A percentile compares a stretch with the other conserved stretches of the same genome.
Conservation (phyloP, 2,329 filamentous ascomycete species). For the Trichoderma aggressivum region DNA sequence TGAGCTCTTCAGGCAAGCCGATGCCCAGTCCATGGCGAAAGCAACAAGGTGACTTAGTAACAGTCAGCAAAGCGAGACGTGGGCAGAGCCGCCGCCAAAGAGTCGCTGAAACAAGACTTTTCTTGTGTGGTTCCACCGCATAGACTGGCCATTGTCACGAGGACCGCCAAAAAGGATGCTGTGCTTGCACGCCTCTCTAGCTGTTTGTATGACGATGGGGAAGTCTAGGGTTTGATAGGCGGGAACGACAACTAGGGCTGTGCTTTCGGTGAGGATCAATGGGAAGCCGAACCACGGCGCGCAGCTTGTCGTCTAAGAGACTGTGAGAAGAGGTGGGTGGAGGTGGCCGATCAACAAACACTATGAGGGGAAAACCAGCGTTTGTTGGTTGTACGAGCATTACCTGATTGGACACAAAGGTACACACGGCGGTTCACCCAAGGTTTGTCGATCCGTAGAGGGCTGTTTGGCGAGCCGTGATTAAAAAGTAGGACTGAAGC, state of each 20-base stretch:
- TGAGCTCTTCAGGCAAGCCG: background rate
- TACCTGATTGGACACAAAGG: conserved; percentile 4
- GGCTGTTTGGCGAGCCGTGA: background rate
- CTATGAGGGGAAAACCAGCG: background rate
- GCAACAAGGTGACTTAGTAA: background rate
- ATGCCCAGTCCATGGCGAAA: background rate
- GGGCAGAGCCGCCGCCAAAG: background rate
- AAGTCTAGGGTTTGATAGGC: conserved; percentile 18
- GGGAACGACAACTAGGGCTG: conserved; percentile 6
- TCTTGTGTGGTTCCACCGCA: conserved; percentile 2
- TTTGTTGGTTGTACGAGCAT: background rate
- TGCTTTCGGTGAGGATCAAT: conserved; percentile 12
- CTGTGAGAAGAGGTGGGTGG: background rate
- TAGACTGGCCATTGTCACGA: conserved; percentile 9
- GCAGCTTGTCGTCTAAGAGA: background rate
- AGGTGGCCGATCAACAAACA: background rate
- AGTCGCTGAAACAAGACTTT: background rate
- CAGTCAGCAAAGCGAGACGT: background rate
- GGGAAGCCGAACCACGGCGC: background rate
- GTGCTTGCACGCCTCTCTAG: background rate
- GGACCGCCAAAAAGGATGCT: conserved; percentile 8
- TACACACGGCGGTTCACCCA: background rate
- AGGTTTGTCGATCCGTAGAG: conserved; percentile 1
- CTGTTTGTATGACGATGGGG: conserved; percentile 7
- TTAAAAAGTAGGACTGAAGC: background rate